These are phyloP conservation scores for Sanguinoderma infundibulare DNA, from an alignment of 1,284 basidiomycete species.

Conservation along the genomic window DNA sequence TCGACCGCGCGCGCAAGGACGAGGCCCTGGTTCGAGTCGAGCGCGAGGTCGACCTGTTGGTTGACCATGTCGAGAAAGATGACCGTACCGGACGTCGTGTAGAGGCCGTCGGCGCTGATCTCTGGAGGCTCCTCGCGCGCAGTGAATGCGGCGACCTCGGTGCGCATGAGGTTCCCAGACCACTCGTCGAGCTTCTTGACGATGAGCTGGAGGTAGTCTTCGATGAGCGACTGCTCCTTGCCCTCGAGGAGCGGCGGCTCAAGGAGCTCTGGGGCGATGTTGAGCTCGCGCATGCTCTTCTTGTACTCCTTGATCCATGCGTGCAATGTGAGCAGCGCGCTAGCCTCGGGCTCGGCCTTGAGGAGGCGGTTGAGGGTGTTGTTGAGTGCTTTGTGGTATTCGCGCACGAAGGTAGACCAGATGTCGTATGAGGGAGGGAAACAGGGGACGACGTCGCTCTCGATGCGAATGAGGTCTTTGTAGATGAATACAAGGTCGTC, in stretches of 20 bases:
- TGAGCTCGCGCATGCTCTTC: constrained; percentile 92
- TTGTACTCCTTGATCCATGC: constrained; percentile 97
- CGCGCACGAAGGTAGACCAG: constrained; percentile 82
- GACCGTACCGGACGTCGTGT: constrained; percentile 90
- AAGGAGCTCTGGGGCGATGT: constrained; percentile 81
- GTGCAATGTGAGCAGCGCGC: constrained; percentile 83
- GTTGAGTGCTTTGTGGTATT: constrained; percentile 93
- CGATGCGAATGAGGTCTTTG: constrained; percentile 91
- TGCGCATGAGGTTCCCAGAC: constrained; percentile 93
- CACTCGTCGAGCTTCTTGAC: constrained; percentile 97
- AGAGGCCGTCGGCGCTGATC: constrained; percentile 86
- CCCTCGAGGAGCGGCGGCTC: constrained; percentile 92
- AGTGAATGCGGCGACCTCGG: constrained; percentile 87
- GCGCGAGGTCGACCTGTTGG: constrained; percentile 94
- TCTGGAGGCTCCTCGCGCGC: constrained; percentile 88
- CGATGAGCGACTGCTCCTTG: constrained; percentile 91
- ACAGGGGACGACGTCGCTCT: constrained; percentile 85
- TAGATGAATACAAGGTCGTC: constrained; percentile 90
- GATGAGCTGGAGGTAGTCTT: constrained; percentile 95
- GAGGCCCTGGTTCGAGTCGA: constrained; percentile 94
- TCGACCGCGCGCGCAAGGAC: constrained; percentile 91
- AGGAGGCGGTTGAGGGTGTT: constrained; percentile 75
- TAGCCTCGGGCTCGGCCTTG: constrained; percentile 83
- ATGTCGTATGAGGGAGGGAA: constrained; percentile 96
- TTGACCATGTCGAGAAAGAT: constrained; percentile 99